A percentile compares a stretch with the other conserved stretches of the same genome.
Conservation (phyloP, 768 basidiomycete species). For the Royoungia palumana region DNA sequence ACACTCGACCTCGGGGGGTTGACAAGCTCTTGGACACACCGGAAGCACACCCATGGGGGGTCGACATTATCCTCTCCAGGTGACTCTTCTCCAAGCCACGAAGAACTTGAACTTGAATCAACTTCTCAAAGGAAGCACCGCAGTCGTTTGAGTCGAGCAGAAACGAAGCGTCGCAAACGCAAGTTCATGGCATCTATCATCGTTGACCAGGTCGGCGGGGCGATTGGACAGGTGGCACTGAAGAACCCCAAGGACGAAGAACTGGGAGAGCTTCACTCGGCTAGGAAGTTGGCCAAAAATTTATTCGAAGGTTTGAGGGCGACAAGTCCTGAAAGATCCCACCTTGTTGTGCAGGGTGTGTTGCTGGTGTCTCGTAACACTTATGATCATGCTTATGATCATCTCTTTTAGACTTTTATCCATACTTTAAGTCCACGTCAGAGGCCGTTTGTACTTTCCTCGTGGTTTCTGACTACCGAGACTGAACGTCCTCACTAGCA, state of each 20-base stretch:
- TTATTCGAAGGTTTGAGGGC: slow-evolving; percentile 61
- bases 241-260: slow-evolving; percentile 59
- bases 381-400: background rate
- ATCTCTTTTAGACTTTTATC: slow-evolving; percentile 55
- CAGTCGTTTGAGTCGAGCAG: slow-evolving; percentile 22
- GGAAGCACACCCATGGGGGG: slow-evolving; percentile 10
- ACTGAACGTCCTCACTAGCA: slow-evolving; percentile 40
- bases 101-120: slow-evolving; percentile 13
- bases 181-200: slow-evolving; percentile 62
- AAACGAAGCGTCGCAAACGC: slow-evolving; percentile 40
- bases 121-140: slow-evolving; percentile 14
- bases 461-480: background rate
- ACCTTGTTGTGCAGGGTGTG: slow-evolving; percentile 66
- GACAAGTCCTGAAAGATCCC: slow-evolving; percentile 54
- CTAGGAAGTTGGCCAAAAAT: slow-evolving; percentile 64
- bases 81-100: slow-evolving; percentile 4
- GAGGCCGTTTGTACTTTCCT: slow-evolving; percentile 52
- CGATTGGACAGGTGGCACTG: slow-evolving; percentile 66
- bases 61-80: slow-evolving; percentile 5
- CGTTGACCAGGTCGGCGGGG: slow-evolving; percentile 63
- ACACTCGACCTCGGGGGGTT: slow-evolving; percentile 34
- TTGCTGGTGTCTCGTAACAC: background rate
- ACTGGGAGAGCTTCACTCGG: slow-evolving; percentile 57
- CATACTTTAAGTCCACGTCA: slow-evolving; percentile 67
- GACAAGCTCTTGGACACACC: slow-evolving; percentile 10